Evolutionary conservation across 1,139 yeast genomes (phyloP), one percentile per base, ranked within the genome.

Genomic region (Eremothecium sinecaudum): DNA sequence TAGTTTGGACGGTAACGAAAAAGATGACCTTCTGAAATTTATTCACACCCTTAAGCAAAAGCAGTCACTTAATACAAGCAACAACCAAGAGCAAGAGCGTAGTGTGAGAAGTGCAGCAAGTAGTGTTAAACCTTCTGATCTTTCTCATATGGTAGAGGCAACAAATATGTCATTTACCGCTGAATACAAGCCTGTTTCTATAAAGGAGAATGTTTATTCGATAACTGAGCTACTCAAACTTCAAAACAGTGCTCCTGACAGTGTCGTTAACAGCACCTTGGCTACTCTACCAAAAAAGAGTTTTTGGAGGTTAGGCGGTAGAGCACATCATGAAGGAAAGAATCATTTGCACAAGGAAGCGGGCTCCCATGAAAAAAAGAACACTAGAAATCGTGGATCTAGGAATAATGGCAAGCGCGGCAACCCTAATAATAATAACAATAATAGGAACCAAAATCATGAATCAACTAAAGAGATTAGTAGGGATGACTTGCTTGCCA

Each of bases 251-350:
- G 35, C 48, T 2, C 39, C 54, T 9, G 33, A 35, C 4, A 41
- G 31, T 15, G 35, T 39, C n/a, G 34, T 37, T 5, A 43, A 39
- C 5, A 37, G 37, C 6, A 36, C 44, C 4, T 33, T 35, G 3
- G 21, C 36, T 10, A 20, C 38, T 10, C 39, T 55, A 24, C 59
- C 59, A 16, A 53, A 50, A 34, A 53, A 47, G 37, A 53, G 53
- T 35, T 55, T 55, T 34, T 55, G 59, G 59, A 51, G 59, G 35
- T 36, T 55, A 19, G 42, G 44, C 30, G 51, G 48, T 24, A 47
- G 45, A 32, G 34, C 34, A 9, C 47, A 40, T 28, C 40, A 48
- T 2, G 51, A 51, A 38, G 41, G 36, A 24, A 25, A 23, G 18
- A 34, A 34, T 7, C 38, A 32, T 13, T 36, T 33, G 18, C 29